phyloP scores from a whole-genome alignment of 768 basidiomycete species.

The Lyophyllum atratum region DNA sequence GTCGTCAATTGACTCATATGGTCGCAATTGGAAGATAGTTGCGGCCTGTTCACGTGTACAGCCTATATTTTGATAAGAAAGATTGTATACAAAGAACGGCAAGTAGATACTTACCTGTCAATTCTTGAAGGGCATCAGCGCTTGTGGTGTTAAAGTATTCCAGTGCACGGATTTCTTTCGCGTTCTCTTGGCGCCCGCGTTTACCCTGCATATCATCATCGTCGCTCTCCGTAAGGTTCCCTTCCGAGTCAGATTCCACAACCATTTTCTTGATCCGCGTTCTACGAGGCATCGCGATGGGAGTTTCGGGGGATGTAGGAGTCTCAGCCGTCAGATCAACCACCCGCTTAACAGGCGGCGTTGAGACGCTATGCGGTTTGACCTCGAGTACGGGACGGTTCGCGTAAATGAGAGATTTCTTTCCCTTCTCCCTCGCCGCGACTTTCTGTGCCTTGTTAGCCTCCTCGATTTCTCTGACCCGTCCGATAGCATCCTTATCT shows the following conservation, averaged over 20 bases:
- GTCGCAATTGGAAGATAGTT: conserved; percentile 75
- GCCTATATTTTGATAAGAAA: conserved; percentile 40
- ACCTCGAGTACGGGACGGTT: conserved; percentile 57
- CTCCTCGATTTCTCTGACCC: conserved; percentile 74
- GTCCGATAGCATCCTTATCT: conserved; percentile 47
- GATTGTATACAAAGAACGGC: neutral
- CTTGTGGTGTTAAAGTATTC: conserved; percentile 69
- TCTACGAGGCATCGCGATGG: conserved; percentile 45
- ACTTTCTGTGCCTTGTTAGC: conserved; percentile 67
- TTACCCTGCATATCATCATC: conserved; percentile 38
- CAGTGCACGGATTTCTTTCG: conserved; percentile 54
- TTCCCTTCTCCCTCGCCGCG: conserved; percentile 72
- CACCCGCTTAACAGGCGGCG: conserved; percentile 41
- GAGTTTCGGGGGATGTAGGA: conserved; percentile 30
- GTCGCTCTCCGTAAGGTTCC: conserved; percentile 50
- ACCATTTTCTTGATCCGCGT: conserved; percentile 61
- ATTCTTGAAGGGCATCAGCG: conserved; percentile 66
- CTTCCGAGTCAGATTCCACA: conserved; percentile 70
- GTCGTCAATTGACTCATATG: conserved; percentile 77
- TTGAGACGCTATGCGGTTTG: conserved; percentile 35
- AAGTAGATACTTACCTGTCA: conserved; percentile 59
- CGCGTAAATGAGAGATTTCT: conserved; percentile 82
- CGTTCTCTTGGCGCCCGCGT: conserved; percentile 31
- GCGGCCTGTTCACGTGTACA: conserved; percentile 83
- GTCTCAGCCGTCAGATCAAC: conserved; percentile 37